Percentiles rank a stretch among this genome's conserved stretches.
phyloP scores from a whole-genome alignment of 345 rosid genomes.

The Ailanthus altissimus region DNA sequence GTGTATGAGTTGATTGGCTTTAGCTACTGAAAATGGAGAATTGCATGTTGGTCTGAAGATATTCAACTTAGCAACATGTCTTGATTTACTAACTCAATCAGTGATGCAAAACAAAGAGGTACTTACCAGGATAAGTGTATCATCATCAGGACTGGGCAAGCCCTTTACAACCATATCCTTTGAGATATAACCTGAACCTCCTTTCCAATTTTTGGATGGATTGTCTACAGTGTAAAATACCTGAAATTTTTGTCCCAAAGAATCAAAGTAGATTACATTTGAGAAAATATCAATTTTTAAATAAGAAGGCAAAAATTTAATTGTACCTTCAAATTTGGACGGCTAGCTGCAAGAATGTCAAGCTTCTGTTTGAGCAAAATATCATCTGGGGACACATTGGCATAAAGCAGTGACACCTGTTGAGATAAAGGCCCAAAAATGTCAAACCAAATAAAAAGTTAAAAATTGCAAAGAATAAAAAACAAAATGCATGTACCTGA shows the following conservation, averaged over 20 bases:
- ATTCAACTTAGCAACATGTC: not conserved
- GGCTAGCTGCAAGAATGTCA: conserved; percentile 70
- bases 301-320: not conserved
- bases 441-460: not conserved
- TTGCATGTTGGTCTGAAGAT: too few species aligned
- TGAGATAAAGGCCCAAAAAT: conserved; percentile 3
- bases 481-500: conserved; percentile 47
- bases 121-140: conserved; percentile 82
- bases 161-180: conserved; percentile 80
- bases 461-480: not conserved
- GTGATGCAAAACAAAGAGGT: conserved; percentile 9
- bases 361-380: conserved; percentile 89
- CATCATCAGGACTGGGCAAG: conserved; percentile 80
- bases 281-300: not conserved
- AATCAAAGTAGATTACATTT: not conserved
- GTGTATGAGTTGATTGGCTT: not conserved
- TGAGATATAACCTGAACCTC: conserved; percentile 80
- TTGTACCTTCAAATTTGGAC: conserved; percentile 84
- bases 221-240: conserved; percentile 85
- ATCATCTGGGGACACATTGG: conserved; percentile 93
- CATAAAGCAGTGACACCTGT: conserved; percentile 85
- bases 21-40: not conserved
- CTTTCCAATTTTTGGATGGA: conserved; percentile 89
- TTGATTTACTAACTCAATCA: not conserved
- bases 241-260: conserved; percentile 38